A percentile compares a stretch with the other conserved stretches of the same genome.
Conservation (phyloP, 176 grass and related monocot genomes). For the Aegilops speltoides region DNA sequence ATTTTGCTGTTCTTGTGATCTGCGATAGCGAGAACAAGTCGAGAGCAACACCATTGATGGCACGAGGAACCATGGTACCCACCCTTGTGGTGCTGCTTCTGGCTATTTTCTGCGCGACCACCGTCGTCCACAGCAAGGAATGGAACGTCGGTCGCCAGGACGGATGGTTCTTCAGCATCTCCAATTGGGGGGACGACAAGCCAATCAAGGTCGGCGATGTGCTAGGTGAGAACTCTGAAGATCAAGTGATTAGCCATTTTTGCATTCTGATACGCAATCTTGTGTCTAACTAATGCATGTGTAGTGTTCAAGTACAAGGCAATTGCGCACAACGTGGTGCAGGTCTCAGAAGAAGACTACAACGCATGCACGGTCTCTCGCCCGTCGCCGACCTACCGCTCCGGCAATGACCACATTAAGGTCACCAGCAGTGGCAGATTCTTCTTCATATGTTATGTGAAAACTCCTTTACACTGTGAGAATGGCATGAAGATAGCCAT, state of each 20-base stretch:
- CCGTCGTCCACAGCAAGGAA: background rate
- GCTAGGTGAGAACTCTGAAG: background rate
- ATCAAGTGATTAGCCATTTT: background rate
- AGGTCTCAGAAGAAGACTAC: constrained; percentile 6
- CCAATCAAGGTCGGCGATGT: constrained; percentile 26
- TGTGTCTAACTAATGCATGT: background rate
- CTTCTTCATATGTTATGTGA: constrained; percentile 9
- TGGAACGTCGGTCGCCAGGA: background rate
- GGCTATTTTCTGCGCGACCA: background rate
- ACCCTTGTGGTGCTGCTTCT: background rate
- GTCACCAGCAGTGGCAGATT: background rate
- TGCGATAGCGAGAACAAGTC: background rate
- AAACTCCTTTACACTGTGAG: background rate
- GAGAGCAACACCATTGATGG: background rate
- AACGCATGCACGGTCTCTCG: background rate
- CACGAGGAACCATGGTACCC: background rate
- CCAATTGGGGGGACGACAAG: constrained; percentile 16
- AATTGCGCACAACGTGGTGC: constrained; percentile 6
- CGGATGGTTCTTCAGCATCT: constrained; percentile 26
- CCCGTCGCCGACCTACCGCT: background rate
- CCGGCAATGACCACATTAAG: constrained; percentile 12
- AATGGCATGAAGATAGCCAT: constrained; percentile 20
- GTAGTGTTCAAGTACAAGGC: constrained; percentile 1
- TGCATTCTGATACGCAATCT: background rate
- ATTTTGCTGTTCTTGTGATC: background rate